These are phyloP conservation scores for Tricladium varicosporioides DNA, from an alignment of 2,329 filamentous ascomycete genomes.

Conservation along the genomic window DNA sequence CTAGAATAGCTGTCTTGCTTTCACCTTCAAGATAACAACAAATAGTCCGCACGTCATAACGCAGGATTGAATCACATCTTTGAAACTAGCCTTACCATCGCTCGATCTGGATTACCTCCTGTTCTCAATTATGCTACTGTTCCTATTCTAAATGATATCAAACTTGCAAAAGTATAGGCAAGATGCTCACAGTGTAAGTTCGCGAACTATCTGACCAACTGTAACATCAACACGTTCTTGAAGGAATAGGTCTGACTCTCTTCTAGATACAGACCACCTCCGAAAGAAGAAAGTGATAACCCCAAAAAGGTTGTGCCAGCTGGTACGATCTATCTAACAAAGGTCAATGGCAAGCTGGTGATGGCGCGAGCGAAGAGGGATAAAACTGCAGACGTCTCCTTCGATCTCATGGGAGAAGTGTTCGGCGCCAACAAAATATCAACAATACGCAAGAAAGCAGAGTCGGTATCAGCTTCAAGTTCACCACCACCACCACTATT, in stretches of 20 bases:
- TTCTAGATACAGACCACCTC: constrained; percentile 17
- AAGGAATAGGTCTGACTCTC: background rate
- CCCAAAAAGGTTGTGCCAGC: constrained; percentile 18
- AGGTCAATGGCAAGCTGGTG: constrained; percentile 30
- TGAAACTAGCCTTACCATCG: too few species aligned
- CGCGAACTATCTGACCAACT: background rate
- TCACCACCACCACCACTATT: constrained; percentile 10
- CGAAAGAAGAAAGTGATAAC: background rate
- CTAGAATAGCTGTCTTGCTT: too few species aligned
- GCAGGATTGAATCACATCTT: too few species aligned
- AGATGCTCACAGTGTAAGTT: constrained; percentile 22
- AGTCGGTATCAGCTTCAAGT: constrained; percentile 10
- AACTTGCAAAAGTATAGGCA: background rate
- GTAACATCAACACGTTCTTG: background rate
- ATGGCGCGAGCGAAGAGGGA: constrained; percentile 28
- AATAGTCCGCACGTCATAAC: too few species aligned
- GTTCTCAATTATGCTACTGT: too few species aligned
- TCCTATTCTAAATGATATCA: too few species aligned
- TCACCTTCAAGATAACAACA: too few species aligned
- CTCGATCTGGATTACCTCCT: too few species aligned
- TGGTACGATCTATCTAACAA: constrained; percentile 29
- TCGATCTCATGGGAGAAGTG: constrained; percentile 24
- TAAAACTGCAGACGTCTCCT: constrained; percentile 10
- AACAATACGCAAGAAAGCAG: constrained; percentile 16
- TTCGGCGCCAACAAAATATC: constrained; percentile 17